phyloP scores from a whole-genome alignment of 2,329 filamentous ascomycete genomes.

The Cladosporium sp. region DNA sequence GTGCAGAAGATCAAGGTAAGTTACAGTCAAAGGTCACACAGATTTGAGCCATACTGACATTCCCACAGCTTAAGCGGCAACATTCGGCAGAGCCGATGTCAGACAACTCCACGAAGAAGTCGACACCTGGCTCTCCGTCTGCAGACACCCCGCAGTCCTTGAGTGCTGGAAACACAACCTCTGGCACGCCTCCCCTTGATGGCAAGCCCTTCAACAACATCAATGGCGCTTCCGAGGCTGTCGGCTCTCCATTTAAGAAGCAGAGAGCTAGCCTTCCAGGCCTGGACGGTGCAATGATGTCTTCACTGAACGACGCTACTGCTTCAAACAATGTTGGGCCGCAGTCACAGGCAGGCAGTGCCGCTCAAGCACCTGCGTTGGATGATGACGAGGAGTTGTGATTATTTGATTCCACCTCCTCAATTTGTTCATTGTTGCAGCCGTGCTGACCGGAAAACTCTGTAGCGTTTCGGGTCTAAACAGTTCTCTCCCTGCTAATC shows the following conservation, averaged over 20 bases:
- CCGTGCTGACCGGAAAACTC: neutral
- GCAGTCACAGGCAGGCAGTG: constrained; percentile 24
- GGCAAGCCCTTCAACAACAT: constrained; percentile 26
- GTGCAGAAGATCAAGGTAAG: constrained; percentile 79
- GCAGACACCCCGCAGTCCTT: constrained; percentile 44
- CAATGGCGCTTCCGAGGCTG: constrained; percentile 49
- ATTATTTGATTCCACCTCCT: constrained; percentile 23
- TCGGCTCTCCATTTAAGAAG: constrained; percentile 76
- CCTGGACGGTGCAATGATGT: constrained; percentile 32
- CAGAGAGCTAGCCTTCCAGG: constrained; percentile 63
- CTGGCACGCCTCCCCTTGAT: constrained; percentile 37
- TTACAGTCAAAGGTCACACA: neutral
- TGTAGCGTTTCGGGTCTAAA: neutral
- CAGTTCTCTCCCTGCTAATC: neutral
- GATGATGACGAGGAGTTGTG: constrained; percentile 51
- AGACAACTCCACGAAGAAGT: constrained; percentile 43
- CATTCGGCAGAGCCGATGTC: constrained; percentile 72
- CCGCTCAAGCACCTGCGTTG: constrained; percentile 26
- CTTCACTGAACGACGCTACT: constrained; percentile 23
- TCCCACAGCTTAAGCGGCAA: constrained; percentile 71
- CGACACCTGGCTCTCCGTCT: constrained; percentile 48
- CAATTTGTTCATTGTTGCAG: neutral
- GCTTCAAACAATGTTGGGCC: constrained; percentile 27
- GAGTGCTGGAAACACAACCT: constrained; percentile 35
- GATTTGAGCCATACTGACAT: constrained; percentile 26